phyloP scores from a whole-genome alignment of 2,329 filamentous ascomycete genomes.

The Cucurbitaria berberidis region DNA sequence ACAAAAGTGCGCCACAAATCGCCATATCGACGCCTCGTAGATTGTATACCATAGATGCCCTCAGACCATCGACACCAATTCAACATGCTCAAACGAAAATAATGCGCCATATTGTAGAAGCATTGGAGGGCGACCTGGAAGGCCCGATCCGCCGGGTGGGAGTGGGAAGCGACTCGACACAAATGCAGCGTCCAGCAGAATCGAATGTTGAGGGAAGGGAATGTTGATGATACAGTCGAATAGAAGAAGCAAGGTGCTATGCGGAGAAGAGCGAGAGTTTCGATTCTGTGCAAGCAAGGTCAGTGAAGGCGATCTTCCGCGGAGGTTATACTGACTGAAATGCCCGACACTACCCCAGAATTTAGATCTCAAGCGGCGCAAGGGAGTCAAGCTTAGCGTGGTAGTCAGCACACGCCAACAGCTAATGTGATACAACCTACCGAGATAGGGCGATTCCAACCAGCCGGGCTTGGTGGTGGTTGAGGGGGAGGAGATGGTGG shows the following conservation, averaged over 20 bases:
- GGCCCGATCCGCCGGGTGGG: background rate
- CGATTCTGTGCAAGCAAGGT: constrained; percentile 2
- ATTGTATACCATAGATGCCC: too few relatives aligned
- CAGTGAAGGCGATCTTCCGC: background rate
- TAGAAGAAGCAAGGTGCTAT: background rate
- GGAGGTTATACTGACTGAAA: constrained; percentile 1
- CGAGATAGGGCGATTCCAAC: constrained; percentile 32
- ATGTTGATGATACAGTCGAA: constrained; percentile 1
- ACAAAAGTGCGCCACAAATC: background rate
- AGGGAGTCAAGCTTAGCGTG: constrained; percentile 27
- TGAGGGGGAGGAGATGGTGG: constrained; percentile 50
- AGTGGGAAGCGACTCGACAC: background rate
- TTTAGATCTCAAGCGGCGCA: constrained; percentile 24
- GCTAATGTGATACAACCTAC: constrained; percentile 18
- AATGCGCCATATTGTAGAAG: background rate
- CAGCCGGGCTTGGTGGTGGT: constrained; percentile 48
- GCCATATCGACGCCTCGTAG: background rate
- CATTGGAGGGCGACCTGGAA: background rate
- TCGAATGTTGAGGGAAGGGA: background rate
- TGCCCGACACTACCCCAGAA: constrained; percentile 2
- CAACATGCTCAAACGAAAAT: background rate
- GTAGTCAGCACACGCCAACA: constrained; percentile 16
- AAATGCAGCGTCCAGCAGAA: background rate
- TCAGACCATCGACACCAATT: background rate
- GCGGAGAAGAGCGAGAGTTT: background rate